Evolutionary conservation across 176 grass and related monocot species (phyloP), one percentile per base, ranked within the genome.

Genomic region (Eleusine indica): DNA sequence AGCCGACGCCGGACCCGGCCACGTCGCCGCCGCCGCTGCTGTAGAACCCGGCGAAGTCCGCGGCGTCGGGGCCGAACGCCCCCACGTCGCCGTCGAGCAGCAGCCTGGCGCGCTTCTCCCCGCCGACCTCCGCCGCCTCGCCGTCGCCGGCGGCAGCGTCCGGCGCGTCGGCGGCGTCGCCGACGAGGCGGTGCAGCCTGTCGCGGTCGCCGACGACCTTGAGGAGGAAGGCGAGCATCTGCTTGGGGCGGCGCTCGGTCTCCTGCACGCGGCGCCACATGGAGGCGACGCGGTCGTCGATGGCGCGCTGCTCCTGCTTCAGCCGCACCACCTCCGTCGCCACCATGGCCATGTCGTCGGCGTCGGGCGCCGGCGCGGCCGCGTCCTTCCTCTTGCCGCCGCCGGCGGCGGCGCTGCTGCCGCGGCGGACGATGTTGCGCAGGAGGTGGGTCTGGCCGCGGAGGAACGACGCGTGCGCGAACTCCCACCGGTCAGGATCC

Each of bases 231-330:
- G 88, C 88, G 21, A 94, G 86, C 95, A 97, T 94, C 84, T 94
- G 92, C 82, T 82, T 88, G 58, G 92, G 92, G 70, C 84, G 71
- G 69, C 90, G 88, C 90, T 97, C 92, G 0, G 90, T 93, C 82
- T 97, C 95, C 90, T 97, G 84, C 71, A 94, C 78, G 11, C 92
- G 83, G 63, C 78, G 77, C 95, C 95, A 91, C 95, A 97, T 97
- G 32, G 74, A 37, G 68, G 87, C 81, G 1, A 97, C 84, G 32
- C 87, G 80, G 53, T 77, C 88, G 16, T 97, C 92, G 65, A 97
- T 86, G 76, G 75, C 80, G 52, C 44, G 88, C 88, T 97, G 95
- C 79, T 94, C 92, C 82, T 91, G 76, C 81, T 94, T 97, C 5
- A 91, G 74, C 70, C 89, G 51, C 30, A 85, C 92, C 67, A 97